A percentile compares a stretch with the other conserved stretches of the same genome.
Evolutionary conservation across 2,329 filamentous ascomycete genomes (phyloP).

Genomic region (Claviceps capensis): DNA sequence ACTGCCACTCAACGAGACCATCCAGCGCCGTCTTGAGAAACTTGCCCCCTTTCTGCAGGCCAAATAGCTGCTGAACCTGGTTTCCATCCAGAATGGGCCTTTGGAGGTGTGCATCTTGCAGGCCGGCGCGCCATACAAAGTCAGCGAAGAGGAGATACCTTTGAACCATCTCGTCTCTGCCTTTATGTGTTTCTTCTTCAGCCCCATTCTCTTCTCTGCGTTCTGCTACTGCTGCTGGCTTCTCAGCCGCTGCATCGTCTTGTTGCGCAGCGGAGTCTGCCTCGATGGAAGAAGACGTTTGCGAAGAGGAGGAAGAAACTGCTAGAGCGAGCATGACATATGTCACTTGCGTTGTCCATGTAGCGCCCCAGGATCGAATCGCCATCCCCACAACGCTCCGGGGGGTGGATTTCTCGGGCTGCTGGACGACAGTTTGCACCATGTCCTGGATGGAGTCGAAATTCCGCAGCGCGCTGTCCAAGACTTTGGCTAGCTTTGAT

Average conservation of each 20-base stretch:
- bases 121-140: slow-evolving; percentile 1
- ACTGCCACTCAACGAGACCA: slow-evolving; percentile 7
- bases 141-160: slow-evolving; percentile 4
- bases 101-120: slow-evolving; percentile 4
- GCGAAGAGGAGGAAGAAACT: neutral
- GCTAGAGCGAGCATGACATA: slow-evolving; percentile 4
- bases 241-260: neutral
- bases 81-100: slow-evolving; percentile 7
- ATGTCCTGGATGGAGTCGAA: slow-evolving; percentile 5
- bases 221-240: neutral
- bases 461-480: slow-evolving; percentile 5
- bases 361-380: slow-evolving; percentile 8
- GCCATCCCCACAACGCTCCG: slow-evolving; percentile 9
- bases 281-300: neutral
- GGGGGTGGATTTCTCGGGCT: neutral
- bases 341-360: slow-evolving; percentile 7
- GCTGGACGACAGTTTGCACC: neutral
- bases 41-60: slow-evolving; percentile 4
- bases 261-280: too few relatives aligned
- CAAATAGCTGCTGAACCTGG: slow-evolving; percentile 7
- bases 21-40: slow-evolving; percentile 6
- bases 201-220: neutral
- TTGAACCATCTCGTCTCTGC: neutral
- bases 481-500: slow-evolving; percentile 4
- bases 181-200: neutral